Base-by-base conservation (phyloP, 2,329 filamentous ascomycete genomes). In the Arthrinium phaeospermum region DNA sequence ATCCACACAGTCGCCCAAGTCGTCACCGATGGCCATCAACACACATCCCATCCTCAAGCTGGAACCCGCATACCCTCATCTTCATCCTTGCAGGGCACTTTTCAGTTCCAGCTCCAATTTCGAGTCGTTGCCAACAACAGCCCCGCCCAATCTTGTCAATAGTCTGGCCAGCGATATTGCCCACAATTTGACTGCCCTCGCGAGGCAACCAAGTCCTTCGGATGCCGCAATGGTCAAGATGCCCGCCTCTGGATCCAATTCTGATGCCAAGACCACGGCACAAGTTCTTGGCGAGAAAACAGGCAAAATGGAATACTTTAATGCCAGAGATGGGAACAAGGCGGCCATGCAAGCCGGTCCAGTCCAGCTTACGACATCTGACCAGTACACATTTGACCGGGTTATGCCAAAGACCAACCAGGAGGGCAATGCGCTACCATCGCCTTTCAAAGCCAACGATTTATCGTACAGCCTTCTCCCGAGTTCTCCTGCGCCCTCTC, bases 281-380 rank as follows among this genome's bases (percentile, higher is more conserved):
- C 78, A 81, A 51, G 69, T 75, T 8, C 76, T 85, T 61, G 83
- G 83, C 0, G 75, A 78, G 34, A 81, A 77, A 69, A 81, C 79
- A 3, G 83, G 82, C 1, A 85, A 85, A 69, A 72, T 72, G 12
- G 83, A 84, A 30, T 85, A 77, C 69, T 85, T 85, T 69, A 76
- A 76, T 4, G 83, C 84, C 7, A 79, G 84, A 37, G 84, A 83
- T 67, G 75, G 78, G 30, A 85, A 85, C 70, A 82, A 79, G 14
- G 70, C 70, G 30, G 49, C 71, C 24, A 73, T 64, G n/a, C 57
- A 64, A 41, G 3, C 34, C 19, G 19, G 10, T 10, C 57, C 57
- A 22, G 10, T 27, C 7, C 30, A 8, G 30, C 3, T 12, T 4
- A 22, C 22, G 37, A 4, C 16, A 13, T 34, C 34, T 64, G 7